Evolutionary conservation across 495 filamentous ascomycete genomes (phyloP).

Genomic region (Talaromyces thailandensis): DNA sequence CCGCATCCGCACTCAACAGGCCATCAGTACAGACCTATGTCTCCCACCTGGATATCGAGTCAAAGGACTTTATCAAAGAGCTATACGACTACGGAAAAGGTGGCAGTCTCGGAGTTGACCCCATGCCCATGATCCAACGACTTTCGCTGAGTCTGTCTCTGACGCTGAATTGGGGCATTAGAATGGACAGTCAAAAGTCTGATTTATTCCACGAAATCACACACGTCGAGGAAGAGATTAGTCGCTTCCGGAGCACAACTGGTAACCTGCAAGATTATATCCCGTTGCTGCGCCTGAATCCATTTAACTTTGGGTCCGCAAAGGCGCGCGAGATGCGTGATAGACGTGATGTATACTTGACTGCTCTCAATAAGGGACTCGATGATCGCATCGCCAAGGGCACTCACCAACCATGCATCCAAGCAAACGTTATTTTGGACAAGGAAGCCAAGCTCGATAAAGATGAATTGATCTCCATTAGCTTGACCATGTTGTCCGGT

Average conservation of each 20-base stretch:
- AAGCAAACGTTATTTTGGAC: constrained; percentile 55
- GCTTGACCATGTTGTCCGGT: constrained; percentile 53
- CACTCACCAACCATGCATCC: constrained; percentile 52
- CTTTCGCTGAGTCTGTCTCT: constrained; percentile 47
- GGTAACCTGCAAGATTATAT: constrained; percentile 60
- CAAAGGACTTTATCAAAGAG: constrained; percentile 50
- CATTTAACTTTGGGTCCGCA: constrained; percentile 39
- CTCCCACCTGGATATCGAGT: constrained; percentile 51
- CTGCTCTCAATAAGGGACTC: constrained; percentile 39
- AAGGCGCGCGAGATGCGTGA: constrained; percentile 49
- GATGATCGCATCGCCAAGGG: constrained; percentile 51
- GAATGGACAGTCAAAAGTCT: constrained; percentile 48
- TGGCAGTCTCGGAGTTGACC: constrained; percentile 45
- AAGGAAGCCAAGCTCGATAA: constrained; percentile 49
- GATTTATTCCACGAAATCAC: constrained; percentile 54
- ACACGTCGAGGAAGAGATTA: constrained; percentile 51
- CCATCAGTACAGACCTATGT: constrained; percentile 53
- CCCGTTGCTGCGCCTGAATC: constrained; percentile 48
- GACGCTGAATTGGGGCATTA: constrained; percentile 56
- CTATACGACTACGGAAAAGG: constrained; percentile 43
- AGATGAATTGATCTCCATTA: constrained; percentile 53
- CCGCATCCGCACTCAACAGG: constrained; percentile 53
- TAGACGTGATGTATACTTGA: constrained; percentile 51
- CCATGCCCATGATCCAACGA: constrained; percentile 53
- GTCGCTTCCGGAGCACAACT: constrained; percentile 48